Conservation (phyloP, 2,329 filamentous ascomycete genomes). For the Paecilomyces sp. region DNA sequence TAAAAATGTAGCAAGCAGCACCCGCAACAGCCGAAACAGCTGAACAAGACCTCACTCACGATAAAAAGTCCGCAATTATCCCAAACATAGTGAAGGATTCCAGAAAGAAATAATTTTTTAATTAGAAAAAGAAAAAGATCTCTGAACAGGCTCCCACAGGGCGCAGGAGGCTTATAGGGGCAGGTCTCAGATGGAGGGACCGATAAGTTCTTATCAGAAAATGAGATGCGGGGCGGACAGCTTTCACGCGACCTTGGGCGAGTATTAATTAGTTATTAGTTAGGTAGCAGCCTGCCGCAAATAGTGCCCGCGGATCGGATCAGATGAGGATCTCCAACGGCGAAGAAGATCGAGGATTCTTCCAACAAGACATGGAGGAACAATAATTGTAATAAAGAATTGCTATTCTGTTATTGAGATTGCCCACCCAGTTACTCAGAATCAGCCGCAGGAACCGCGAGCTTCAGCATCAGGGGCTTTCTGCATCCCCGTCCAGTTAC, state of each 20-base stretch:
- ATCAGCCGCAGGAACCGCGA: not conserved
- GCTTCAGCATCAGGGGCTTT: not conserved
- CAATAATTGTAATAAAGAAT: too few relatives aligned
- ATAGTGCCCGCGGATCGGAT: not conserved
- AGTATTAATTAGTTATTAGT: not conserved
- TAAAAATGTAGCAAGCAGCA: not conserved
- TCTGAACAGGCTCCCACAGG: not conserved
- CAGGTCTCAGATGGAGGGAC: not conserved
- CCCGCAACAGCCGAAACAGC: not conserved
- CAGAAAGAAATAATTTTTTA: not conserved
- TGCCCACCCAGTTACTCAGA: not conserved
- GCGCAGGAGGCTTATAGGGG: not conserved
- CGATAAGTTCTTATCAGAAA: not conserved
- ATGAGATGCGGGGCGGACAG: not conserved
- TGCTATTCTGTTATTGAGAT: not conserved
- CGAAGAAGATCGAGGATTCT: not conserved
- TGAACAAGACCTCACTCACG: slow-evolving; percentile 50
- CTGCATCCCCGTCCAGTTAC: not conserved
- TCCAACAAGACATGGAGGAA: not conserved
- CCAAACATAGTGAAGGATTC: slow-evolving; percentile 57
- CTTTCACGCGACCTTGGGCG: not conserved
- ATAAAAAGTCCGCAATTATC: slow-evolving; percentile 68
- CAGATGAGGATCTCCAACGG: not conserved
- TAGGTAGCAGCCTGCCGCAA: not conserved
- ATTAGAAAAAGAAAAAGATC: not conserved